Evolutionary conservation across 495 filamentous ascomycete species (phyloP), one percentile per base, ranked within the genome.

Genomic region (Penicillium chermesinum): DNA sequence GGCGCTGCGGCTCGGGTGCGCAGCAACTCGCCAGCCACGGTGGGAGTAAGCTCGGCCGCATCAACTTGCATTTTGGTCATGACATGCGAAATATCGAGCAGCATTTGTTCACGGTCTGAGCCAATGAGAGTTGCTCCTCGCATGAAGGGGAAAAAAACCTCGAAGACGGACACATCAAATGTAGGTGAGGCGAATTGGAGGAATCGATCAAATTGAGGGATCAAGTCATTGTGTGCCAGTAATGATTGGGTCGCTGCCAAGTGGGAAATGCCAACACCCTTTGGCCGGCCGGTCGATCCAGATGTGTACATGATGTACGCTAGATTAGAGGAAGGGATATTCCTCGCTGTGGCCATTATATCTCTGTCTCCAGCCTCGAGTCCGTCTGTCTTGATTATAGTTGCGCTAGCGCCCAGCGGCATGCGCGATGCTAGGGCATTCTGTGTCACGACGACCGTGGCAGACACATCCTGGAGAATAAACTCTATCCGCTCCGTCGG

Each of bases 291-390:
- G 0, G 89, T 95, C 5, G 87, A 89, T 10, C 90, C 90, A 12
- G 85, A 89, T 1, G 90, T 96, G 56, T 95, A 96, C 80, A 95
- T 87, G 36, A 96, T 78, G 65, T 95, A 96, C 14, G 89, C 90
- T 6, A 88, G 56, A 53, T 87, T 74, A 2, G 53, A 55, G 17
- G 56, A 38, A 2, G 42, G 16, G 15, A 41, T 44, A 1, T 42
- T 4, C 25, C 42, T 47, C 9, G 47, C 17, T 22, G 53, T 55
- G 13, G 30, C 44, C n/a, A 20, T 6, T 20, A 12, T 15, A 25
- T 47, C 7, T 54, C 16, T 18, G 48, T 46, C 10, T 5, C 51
- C 37, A 8, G 18, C 27, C 25, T 61, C 45, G 14, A 48, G 42
- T 12, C 59, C 49, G 38, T 70, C 71, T 9, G 65, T 52, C 2